Base-by-base conservation (phyloP, 371 early-diverging fungal genomes). In the Rhizopus stolonifer region DNA sequence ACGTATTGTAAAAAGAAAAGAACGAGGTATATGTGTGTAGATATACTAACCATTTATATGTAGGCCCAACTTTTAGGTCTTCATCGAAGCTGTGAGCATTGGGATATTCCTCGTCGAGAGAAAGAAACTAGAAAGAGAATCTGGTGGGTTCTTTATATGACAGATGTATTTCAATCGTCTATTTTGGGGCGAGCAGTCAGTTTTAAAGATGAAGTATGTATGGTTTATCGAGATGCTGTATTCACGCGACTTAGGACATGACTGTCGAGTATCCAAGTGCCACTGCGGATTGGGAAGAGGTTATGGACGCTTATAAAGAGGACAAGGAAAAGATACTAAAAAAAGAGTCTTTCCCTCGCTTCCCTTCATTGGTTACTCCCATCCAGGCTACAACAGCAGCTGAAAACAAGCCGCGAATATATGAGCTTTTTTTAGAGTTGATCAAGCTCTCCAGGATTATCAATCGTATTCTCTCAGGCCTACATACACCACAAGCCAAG, bases 101-200 rank as follows among this genome's bases (percentile, higher is more conserved):
- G 72, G 70, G 59, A 67, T 40, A 67, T 75, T 4, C 58, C 72
- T 10, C 39, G 62, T 15, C 43, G 50, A 18, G 76, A 76, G 47
- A 70, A 72, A 15, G 57, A 72, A 18, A 66, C 69, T 0, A 49
- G 76, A 6, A 69, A 70, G 51, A 49, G 76, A 18, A 43, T 70
- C 2, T 76, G 72, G 70, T 76, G 76, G 76, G 56, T 62, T 0
- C 42, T 72, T 3, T 76, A 69, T 36, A 58, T 67, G 5, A 65
- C 62, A 13, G 76, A 76, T 47, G 43, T 72, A 29, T 76, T 72
- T 17, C 69, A 70, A 32, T 52, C 73, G 10, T 71, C 71, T 1
- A 57, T 62, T 0, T 19, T 73, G 13, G 73, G 77, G 1, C 54
- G 73, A 22, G 67, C 73, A 11, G 56, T 73, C 8, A 57, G 57